A percentile compares a stretch with the other conserved stretches of the same genome.
Conservation (phyloP, 352 stramenopile genomes). For the Phytophthora capsici region DNA sequence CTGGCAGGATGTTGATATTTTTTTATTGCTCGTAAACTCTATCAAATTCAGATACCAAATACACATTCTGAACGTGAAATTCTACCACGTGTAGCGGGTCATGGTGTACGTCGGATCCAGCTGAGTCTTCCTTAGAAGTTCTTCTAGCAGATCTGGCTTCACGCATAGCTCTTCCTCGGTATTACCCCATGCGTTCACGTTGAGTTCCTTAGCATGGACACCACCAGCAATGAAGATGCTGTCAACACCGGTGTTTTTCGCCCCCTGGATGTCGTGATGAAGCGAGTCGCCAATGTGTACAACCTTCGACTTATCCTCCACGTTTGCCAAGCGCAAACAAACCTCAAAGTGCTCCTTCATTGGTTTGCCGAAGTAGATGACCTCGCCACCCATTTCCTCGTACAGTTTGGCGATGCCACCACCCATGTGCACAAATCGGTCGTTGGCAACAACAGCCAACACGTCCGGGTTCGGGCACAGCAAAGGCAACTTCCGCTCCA, state of each 20-base stretch:
- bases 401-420: slow-evolving; percentile 87
- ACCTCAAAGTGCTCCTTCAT: slow-evolving; percentile 79
- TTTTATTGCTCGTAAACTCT: slow-evolving; percentile 4
- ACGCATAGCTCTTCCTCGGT: slow-evolving; percentile 33
- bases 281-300: slow-evolving; percentile 75
- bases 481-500: slow-evolving; percentile 68
- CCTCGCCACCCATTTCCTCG: slow-evolving; percentile 69
- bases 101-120: slow-evolving; percentile 39
- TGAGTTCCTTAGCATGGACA: slow-evolving; percentile 60
- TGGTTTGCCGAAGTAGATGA: slow-evolving; percentile 89
- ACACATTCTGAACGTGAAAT: background rate
- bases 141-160: slow-evolving; percentile 34
- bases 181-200: slow-evolving; percentile 35
- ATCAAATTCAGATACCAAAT: too few relatives aligned
- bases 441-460: slow-evolving; percentile 68
- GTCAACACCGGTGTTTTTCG: slow-evolving; percentile 53
- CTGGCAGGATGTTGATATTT: too few relatives aligned
- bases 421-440: slow-evolving; percentile 64
- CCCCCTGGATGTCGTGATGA: slow-evolving; percentile 70
- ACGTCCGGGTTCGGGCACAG: slow-evolving; percentile 91
- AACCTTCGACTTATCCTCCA: slow-evolving; percentile 41
- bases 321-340: slow-evolving; percentile 46
- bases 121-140: slow-evolving; percentile 30
- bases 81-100: slow-evolving; percentile 48
- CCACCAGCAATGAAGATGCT: slow-evolving; percentile 67